These are phyloP conservation scores for Limnomonas spitsbergensis DNA, from an alignment of 139 green algal species.

Conservation along the genomic window DNA sequence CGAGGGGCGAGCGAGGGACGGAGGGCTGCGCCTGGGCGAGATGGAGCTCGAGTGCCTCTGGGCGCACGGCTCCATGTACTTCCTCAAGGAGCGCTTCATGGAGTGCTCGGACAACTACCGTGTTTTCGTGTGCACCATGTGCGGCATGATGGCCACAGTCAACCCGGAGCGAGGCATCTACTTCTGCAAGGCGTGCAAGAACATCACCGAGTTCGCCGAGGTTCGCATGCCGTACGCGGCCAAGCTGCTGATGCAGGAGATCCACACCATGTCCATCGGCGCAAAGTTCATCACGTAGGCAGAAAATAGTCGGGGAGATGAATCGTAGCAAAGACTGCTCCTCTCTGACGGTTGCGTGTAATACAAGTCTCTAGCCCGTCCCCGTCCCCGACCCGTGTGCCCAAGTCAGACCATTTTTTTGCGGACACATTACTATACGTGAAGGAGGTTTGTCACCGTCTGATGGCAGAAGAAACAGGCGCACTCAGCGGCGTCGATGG, in stretches of 20 bases:
- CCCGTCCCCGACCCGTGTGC: too few relatives aligned
- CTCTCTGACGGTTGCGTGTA: too few relatives aligned
- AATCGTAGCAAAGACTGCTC: too few relatives aligned
- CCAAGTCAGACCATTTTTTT: too few relatives aligned
- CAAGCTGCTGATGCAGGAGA: conserved; percentile 36
- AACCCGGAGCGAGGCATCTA: conserved; percentile 15
- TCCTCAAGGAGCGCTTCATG: conserved; percentile 26
- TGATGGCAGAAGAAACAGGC: too few relatives aligned
- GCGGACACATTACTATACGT: too few relatives aligned
- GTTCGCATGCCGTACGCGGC: conserved; percentile 32
- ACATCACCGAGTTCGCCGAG: conserved; percentile 13
- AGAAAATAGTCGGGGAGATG: too few relatives aligned
- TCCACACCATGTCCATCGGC: conserved; percentile 28
- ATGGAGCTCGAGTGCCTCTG: conserved; percentile 60
- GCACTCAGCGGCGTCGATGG: too few relatives aligned
- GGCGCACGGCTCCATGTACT: conserved; percentile 17
- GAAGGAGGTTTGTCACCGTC: too few relatives aligned
- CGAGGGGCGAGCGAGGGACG: conserved; percentile 14
- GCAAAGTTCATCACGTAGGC: conserved; percentile 9
- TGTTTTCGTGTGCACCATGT: conserved; percentile 21
- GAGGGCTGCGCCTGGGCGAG: conserved; percentile 66
- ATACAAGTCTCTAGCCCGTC: too few relatives aligned
- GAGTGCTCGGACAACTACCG: conserved; percentile 10
- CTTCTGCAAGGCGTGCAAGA: conserved; percentile 17
- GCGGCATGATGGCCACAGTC: conserved; percentile 11